phyloP scores from a whole-genome alignment of 2,329 filamentous ascomycete genomes.

The Paecilomyces variotii region DNA sequence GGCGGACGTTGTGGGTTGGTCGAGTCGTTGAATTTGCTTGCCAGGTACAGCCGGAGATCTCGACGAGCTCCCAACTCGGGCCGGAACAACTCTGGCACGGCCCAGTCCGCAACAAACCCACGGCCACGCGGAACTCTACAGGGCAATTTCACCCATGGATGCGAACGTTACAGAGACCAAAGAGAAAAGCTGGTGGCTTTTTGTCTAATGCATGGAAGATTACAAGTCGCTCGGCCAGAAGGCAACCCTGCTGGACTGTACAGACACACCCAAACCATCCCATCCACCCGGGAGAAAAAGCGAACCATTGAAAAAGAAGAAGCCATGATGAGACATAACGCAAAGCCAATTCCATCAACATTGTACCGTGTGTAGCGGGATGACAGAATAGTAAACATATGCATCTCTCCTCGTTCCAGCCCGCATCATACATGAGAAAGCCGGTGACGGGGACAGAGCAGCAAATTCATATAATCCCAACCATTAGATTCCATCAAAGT shows the following conservation, averaged over 20 bases:
- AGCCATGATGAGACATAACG: slow-evolving; percentile 1
- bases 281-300: slow-evolving; percentile 3
- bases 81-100: not conserved
- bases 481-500: slow-evolving; percentile 87
- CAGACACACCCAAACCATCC: slow-evolving; percentile 9
- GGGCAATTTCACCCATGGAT: not conserved
- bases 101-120: not conserved
- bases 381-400: not conserved
- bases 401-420: not conserved
- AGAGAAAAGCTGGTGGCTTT: slow-evolving; percentile 1
- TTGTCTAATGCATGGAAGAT: slow-evolving; percentile 1
- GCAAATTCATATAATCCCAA: slow-evolving; percentile 2
- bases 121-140: not conserved
- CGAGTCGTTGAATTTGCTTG: not conserved
- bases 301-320: not conserved
- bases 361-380: not conserved
- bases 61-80: not conserved
- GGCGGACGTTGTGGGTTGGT: not conserved
- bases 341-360: slow-evolving; percentile 3
- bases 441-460: not conserved
- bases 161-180: not conserved
- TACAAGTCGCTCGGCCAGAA: slow-evolving; percentile 3
- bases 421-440: not conserved
- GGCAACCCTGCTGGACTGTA: slow-evolving; percentile 13
- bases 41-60: not conserved